Conservation (phyloP, 768 basidiomycete species). For the Tulasnella sp. region DNA sequence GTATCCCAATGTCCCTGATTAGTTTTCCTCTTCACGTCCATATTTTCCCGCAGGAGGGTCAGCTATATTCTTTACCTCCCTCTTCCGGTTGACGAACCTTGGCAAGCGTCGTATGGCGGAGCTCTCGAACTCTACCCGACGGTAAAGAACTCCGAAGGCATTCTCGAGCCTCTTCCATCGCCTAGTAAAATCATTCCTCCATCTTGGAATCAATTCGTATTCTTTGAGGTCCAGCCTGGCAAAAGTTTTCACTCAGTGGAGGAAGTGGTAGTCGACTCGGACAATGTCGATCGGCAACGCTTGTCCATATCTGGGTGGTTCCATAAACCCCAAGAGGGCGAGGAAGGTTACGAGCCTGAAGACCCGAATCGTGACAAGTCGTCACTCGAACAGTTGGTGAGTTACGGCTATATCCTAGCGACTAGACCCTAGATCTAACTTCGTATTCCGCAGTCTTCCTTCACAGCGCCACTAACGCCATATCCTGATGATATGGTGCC, state of each 20-base stretch:
- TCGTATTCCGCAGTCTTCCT: slow-evolving; percentile 39
- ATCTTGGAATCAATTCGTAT: slow-evolving; percentile 63
- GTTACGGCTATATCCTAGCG: slow-evolving; percentile 23
- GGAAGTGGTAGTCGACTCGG: slow-evolving; percentile 77
- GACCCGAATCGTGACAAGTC: slow-evolving; percentile 43
- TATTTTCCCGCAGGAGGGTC: slow-evolving; percentile 36
- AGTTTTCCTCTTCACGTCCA: background rate
- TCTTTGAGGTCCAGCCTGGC: slow-evolving; percentile 75
- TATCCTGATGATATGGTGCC: slow-evolving; percentile 29
- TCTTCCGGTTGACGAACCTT: slow-evolving; percentile 53
- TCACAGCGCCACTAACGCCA: slow-evolving; percentile 44
- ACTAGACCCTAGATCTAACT: background rate
- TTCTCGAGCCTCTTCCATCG: slow-evolving; percentile 58
- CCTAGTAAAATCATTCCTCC: slow-evolving; percentile 62
- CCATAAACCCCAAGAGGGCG: slow-evolving; percentile 80
- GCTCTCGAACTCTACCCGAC: slow-evolving; percentile 84
- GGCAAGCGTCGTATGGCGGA: slow-evolving; percentile 87
- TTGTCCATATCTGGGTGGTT: slow-evolving; percentile 96
- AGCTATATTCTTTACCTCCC: slow-evolving; percentile 98
- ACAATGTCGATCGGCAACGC: slow-evolving; percentile 54
- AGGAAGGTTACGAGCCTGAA: slow-evolving; percentile 67
- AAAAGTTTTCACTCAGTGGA: slow-evolving; percentile 93
- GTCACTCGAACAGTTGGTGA: slow-evolving; percentile 85
- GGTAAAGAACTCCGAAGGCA: slow-evolving; percentile 40
- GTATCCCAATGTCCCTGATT: background rate